A percentile compares a stretch with the other conserved stretches of the same genome.
phyloP scores from a whole-genome alignment of 208 protist genomes.

The Crithidia thermophila region DNA sequence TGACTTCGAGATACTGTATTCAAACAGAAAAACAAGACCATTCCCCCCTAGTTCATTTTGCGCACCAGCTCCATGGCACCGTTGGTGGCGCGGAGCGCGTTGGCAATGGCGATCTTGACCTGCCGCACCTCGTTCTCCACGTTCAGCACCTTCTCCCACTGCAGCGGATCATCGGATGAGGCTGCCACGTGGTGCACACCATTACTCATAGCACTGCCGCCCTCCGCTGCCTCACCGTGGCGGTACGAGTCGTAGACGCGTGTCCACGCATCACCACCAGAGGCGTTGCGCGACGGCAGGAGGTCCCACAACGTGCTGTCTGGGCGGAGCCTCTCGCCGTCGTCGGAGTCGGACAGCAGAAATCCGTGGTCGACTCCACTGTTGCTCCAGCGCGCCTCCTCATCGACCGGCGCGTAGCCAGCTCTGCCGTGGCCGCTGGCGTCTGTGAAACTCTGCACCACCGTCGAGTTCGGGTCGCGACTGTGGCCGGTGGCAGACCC shows the following conservation, averaged over 20 bases:
- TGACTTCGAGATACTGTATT: neutral
- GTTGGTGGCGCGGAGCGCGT: conserved; percentile 60
- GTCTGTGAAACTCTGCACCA: conserved; percentile 8
- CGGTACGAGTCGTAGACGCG: conserved; percentile 28
- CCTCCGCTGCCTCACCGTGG: neutral
- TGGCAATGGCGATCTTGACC: conserved; percentile 81
- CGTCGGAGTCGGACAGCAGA: conserved; percentile 7
- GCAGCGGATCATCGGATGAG: conserved; percentile 5
- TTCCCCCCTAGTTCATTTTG: conserved; percentile 1
- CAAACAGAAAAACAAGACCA: conserved; percentile 9
- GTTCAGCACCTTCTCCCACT: conserved; percentile 49
- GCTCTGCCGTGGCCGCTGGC: neutral
- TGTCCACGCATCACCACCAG: conserved; percentile 9
- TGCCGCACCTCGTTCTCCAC: conserved; percentile 72
- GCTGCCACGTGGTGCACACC: conserved; percentile 15
- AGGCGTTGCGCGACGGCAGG: neutral
- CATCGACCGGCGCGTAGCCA: neutral
- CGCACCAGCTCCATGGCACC: conserved; percentile 16
- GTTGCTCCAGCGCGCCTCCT: neutral
- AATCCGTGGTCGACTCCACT: neutral
- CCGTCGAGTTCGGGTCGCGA: conserved; percentile 12
- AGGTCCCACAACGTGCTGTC: conserved; percentile 28
- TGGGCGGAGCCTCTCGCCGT: conserved; percentile 13
- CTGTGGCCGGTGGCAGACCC: neutral
- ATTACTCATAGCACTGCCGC: neutral